Base-by-base conservation (phyloP, 2,329 filamentous ascomycete genomes). In the Fusarium verticillioides region DNA sequence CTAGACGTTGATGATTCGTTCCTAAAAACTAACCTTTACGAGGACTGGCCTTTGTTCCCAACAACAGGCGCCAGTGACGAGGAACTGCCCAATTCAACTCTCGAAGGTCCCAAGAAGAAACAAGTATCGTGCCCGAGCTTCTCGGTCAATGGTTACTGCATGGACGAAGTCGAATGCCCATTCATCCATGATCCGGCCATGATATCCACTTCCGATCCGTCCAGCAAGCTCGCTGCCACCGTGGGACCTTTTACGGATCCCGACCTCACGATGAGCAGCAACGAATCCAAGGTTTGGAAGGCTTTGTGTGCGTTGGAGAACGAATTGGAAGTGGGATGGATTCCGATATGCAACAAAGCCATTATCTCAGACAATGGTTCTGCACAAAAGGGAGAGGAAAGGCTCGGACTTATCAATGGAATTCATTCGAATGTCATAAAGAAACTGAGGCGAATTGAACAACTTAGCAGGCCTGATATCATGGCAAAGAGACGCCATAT, bases 201-300 rank as follows among this genome's bases (percentile, higher is more conserved):
- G 13, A 49, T 30, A 30, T 4, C 9, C 4, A 16, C 12, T 30
- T 16, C 13, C 9, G 19, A 47, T 2, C 11, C 1, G 26, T 47
- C 19, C 5, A 21, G 12, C 5, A 10, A 10, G 1, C 44, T 1
- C 15, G 0, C 2, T 1, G 0, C 3, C 9, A 10, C 12, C 12
- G 1, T 10, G 6, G 2, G 6, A 0, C 2, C 8, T 3, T 15
- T 10, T 1, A 1, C 0, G 0, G 8, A 7, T 10, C 9, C 12
- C 1, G 19, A 10, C 0, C 4, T 6, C 4, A 6, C 0, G 21
- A n/a, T 9, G 19, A 18, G 6, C 0, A 16, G 13, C 0, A 49
- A 2, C 0, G 15, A 18, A 9, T 2, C 7, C 1, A 13, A 7
- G 3, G 30, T 52, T 13, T 52, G 30, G 9, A 1, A 7, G 3